phyloP scores from a whole-genome alignment of 805 yeast species.

The Priceomyces medius region DNA sequence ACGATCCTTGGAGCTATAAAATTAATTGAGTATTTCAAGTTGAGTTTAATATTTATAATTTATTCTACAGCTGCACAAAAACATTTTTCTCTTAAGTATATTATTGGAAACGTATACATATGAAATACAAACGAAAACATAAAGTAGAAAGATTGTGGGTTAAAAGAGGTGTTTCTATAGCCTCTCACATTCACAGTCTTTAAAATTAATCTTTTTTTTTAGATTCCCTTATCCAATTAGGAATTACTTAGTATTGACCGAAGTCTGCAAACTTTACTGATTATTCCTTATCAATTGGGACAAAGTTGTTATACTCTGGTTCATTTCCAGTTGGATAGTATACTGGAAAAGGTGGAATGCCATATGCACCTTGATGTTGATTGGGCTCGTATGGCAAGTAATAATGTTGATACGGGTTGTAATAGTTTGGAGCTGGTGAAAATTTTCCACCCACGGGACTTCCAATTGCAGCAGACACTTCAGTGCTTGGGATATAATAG shows the following conservation, averaged over 20 bases:
- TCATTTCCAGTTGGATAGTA: slow-evolving; percentile 10
- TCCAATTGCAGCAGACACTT: slow-evolving; percentile 7
- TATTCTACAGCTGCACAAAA: not conserved
- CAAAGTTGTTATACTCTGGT: slow-evolving; percentile 4
- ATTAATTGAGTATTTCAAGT: not conserved
- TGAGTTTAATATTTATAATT: too few species aligned
- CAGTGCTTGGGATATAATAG: slow-evolving; percentile 17
- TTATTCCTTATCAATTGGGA: slow-evolving; percentile 3
- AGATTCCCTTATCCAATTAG: too few species aligned
- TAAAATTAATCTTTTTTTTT: too few species aligned
- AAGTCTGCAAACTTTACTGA: not conserved
- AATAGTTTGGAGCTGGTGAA: slow-evolving; percentile 25
- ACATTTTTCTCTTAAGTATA: not conserved
- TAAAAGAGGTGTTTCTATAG: too few species aligned
- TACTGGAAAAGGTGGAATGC: slow-evolving; percentile 14
- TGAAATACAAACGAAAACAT: not conserved
- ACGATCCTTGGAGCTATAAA: not conserved
- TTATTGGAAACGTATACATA: not conserved
- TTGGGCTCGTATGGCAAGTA: slow-evolving; percentile 21
- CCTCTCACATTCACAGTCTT: too few species aligned
- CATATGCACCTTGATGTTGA: slow-evolving; percentile 6
- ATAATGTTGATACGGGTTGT: slow-evolving; percentile 28
- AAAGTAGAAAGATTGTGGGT: too few species aligned
- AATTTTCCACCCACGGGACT: slow-evolving; percentile 15
- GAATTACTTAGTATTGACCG: too few species aligned